Conservation (phyloP, 1,139 yeast genomes). For the Debaryomyces robertsiae region DNA sequence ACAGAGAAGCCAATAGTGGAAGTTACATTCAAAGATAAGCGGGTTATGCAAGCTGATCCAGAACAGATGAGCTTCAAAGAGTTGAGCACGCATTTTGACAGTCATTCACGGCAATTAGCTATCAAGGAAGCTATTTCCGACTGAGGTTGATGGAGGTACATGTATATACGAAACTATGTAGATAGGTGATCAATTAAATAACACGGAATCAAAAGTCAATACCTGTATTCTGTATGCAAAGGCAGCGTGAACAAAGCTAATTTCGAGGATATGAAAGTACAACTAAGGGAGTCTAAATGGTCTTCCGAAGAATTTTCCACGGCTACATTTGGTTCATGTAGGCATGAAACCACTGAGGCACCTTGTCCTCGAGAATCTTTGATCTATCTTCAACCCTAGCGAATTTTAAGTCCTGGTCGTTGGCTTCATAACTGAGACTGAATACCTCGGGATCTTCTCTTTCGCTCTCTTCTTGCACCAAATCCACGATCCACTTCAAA, state of each 20-base stretch:
- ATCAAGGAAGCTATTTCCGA: slow-evolving; percentile 61
- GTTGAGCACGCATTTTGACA: slow-evolving; percentile 57
- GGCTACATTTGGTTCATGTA: too few species aligned
- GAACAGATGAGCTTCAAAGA: slow-evolving; percentile 52
- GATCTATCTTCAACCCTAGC: not conserved
- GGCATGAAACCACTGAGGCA: slow-evolving; percentile 24
- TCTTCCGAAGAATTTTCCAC: too few species aligned
- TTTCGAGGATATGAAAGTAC: not conserved
- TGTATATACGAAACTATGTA: slow-evolving; percentile 5
- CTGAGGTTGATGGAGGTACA: slow-evolving; percentile 10
- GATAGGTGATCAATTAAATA: too few species aligned
- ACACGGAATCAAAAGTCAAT: not conserved
- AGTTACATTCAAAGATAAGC: slow-evolving; percentile 84
- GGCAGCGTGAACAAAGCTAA: not conserved
- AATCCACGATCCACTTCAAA: slow-evolving; percentile 17
- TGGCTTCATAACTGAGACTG: slow-evolving; percentile 2
- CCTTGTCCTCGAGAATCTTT: slow-evolving; percentile 15
- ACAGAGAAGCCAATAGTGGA: slow-evolving; percentile 59
- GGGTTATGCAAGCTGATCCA: slow-evolving; percentile 70
- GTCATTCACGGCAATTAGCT: slow-evolving; percentile 70
- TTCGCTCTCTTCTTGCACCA: not conserved
- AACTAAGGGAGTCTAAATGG: too few species aligned
- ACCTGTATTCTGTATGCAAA: not conserved
- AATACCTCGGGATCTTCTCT: not conserved
- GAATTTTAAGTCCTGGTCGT: not conserved